Evolutionary conservation across 2,329 filamentous ascomycete species (phyloP).

Genomic region (Chaetomium sp.): DNA sequence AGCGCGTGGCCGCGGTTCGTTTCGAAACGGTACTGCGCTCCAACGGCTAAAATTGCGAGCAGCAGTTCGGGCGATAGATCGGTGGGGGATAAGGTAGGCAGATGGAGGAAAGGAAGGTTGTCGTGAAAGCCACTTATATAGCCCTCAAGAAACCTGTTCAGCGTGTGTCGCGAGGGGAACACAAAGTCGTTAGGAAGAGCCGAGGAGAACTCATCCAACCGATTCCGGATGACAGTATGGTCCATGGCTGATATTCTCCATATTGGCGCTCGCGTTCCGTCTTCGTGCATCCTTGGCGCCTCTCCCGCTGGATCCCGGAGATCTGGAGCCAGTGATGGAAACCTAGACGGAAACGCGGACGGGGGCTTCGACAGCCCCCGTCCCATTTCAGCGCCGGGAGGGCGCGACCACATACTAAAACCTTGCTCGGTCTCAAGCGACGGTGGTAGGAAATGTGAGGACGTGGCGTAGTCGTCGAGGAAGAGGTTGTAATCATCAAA

Average conservation of each 20-base stretch:
- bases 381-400: constrained; percentile 43
- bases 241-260: constrained; percentile 57
- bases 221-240: constrained; percentile 58
- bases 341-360: constrained; percentile 57
- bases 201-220: constrained; percentile 63
- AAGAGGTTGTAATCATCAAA: constrained; percentile 63
- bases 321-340: constrained; percentile 58
- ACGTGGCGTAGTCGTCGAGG: constrained; percentile 58
- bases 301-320: constrained; percentile 48
- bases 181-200: constrained; percentile 65
- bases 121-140: constrained; percentile 68
- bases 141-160: constrained; percentile 69
- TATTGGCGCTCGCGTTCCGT: constrained; percentile 43
- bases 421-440: constrained; percentile 58
- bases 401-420: constrained; percentile 54
- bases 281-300: constrained; percentile 45
- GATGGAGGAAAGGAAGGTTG: constrained; percentile 65
- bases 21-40: constrained; percentile 67
- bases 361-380: constrained; percentile 49
- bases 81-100: constrained; percentile 65
- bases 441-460: constrained; percentile 58
- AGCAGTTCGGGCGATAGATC: constrained; percentile 69
- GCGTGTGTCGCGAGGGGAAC: constrained; percentile 68
- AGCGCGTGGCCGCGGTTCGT: constrained; percentile 60
- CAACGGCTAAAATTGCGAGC: constrained; percentile 67